These are phyloP conservation scores for Paecilomyces dactylethromorphus DNA, from an alignment of 2,329 filamentous ascomycete genomes.

Conservation along the genomic window DNA sequence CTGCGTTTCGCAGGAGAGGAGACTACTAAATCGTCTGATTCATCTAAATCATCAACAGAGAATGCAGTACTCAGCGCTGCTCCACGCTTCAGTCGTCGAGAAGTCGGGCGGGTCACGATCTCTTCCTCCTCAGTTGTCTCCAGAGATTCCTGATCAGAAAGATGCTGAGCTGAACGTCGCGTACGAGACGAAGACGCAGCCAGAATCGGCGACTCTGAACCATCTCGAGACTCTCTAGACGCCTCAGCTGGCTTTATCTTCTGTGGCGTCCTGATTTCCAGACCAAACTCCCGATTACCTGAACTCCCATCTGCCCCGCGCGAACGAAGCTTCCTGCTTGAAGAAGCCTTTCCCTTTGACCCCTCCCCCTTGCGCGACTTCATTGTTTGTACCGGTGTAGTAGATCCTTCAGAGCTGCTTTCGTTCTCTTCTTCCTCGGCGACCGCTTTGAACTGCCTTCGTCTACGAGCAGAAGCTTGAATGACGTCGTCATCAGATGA, in stretches of 20 bases:
- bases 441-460: neutral
- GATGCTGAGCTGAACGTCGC: conserved; percentile 4
- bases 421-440: conserved; percentile 8
- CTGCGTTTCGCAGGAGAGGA: conserved; percentile 23
- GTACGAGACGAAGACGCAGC: neutral
- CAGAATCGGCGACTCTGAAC: neutral
- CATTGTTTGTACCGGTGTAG: neutral
- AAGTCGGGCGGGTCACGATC: conserved; percentile 13
- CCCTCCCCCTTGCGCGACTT: neutral
- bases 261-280: neutral
- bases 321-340: neutral
- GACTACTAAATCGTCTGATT: conserved; percentile 19
- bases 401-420: conserved; percentile 7
- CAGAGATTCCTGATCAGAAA: conserved; percentile 13
- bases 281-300: neutral
- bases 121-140: conserved; percentile 25
- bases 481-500: conserved; percentile 3
- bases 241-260: conserved; percentile 1
- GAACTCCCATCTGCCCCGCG: neutral
- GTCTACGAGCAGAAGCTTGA: neutral
- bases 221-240: neutral
- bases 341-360: neutral
- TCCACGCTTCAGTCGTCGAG: conserved; percentile 22
- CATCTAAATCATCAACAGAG: conserved; percentile 18
- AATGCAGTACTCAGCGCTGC: conserved; percentile 17